Base-by-base conservation (phyloP, 2,329 filamentous ascomycete genomes). In the Microsporum ferrugineum region DNA sequence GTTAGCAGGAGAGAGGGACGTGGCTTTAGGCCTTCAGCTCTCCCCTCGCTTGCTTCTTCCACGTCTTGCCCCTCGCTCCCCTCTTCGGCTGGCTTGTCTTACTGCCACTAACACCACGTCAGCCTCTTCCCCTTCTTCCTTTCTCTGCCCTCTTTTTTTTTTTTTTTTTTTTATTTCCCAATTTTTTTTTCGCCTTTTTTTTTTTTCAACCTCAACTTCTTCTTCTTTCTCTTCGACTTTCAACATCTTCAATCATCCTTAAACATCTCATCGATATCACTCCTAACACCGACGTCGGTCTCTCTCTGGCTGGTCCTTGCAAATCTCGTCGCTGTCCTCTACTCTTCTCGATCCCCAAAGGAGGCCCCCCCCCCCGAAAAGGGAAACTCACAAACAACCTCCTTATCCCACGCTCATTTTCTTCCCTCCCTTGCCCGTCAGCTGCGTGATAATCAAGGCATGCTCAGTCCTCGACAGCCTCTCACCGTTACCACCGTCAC, bases 291-390 rank as follows among this genome's bases (percentile, higher is more conserved):
- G 49, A 53, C 49, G 29, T 53, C 17, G 27, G 23, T 62, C 67
- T 68, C 65, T 64, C 65, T 58, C 65, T 65, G 67, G 63, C 66
- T 67, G 49, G 49, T 53, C 49, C 49, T 53, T 43, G 39, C 6
- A 53, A 23, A 23, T 23, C 49, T 53, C 31, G 49, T 53, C 49
- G 49, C 39, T 43, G 39, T 43, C 17, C 17, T 17, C 39, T 43
- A 43, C 39, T 43, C 39, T 41, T 3, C 47, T 10, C 29, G 10
- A 17, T 43, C 39, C 4, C n/a, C 39, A 5, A 14, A 4, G 7
- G 6, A 17, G 4, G 8, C 39, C 6, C 27, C 45, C 23, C n/a
- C n/a, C n/a, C n/a, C 27, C 27, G n/a, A 27, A 49, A 49, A n/a
- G 53, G 31, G 29, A 33, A 38, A 31, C 8, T 14, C 38, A 47